Evolutionary conservation across 2,329 filamentous ascomycete species (phyloP).

Genomic region (Fusarium sp.): DNA sequence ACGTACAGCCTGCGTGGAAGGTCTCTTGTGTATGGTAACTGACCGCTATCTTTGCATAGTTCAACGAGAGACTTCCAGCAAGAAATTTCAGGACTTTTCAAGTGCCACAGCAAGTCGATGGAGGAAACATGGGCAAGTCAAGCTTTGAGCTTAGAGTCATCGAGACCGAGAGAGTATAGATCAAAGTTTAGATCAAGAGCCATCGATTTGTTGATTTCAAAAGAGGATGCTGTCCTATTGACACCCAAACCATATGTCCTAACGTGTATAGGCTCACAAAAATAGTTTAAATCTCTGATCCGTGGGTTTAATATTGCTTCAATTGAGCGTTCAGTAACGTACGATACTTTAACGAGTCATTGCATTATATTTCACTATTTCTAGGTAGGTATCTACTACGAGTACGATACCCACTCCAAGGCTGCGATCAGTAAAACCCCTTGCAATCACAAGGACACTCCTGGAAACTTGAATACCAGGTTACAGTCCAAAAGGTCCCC

Average conservation of each 20-base stretch:
- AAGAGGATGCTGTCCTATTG: too few relatives aligned
- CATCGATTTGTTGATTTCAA: too few relatives aligned
- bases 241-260: too few relatives aligned
- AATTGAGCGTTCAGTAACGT: too few relatives aligned
- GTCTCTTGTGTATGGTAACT: neutral
- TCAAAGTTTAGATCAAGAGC: rapidly evolving
- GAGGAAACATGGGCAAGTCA: slow-evolving; percentile 9
- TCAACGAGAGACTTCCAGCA: slow-evolving; percentile 31
- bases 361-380: too few relatives aligned
- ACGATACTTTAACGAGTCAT: too few relatives aligned
- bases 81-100: slow-evolving; percentile 34
- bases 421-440: neutral
- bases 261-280: too few relatives aligned
- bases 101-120: neutral
- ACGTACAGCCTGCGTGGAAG: neutral
- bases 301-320: neutral
- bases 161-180: slow-evolving; percentile 29
- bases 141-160: slow-evolving; percentile 26
- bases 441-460: neutral
- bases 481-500: rapidly evolving
- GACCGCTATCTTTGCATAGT: slow-evolving; percentile 5
- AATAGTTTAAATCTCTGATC: neutral
- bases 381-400: too few relatives aligned
- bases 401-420: too few relatives aligned
- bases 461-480: neutral